Conservation (phyloP, 2,329 filamentous ascomycete species). For the Fusarium sp. region DNA sequence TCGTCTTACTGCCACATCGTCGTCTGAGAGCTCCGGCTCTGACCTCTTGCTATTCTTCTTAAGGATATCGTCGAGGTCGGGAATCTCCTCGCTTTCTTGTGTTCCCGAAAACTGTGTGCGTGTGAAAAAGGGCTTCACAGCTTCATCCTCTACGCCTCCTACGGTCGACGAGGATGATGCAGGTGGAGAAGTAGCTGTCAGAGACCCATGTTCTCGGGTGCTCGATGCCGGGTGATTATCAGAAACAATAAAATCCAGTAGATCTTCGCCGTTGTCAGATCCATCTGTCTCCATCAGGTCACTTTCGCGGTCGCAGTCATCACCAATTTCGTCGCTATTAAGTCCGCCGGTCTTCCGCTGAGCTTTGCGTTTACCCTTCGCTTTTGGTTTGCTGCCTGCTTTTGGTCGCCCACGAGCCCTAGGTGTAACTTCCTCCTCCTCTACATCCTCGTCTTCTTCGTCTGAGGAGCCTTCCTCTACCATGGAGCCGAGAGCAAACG, state of each 20-base stretch:
- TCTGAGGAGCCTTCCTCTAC: conserved; percentile 33
- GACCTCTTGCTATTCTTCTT: conserved; percentile 12
- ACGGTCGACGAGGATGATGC: conserved; percentile 38
- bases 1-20: conserved; percentile 36
- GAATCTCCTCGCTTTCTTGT: conserved; percentile 58
- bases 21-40: conserved; percentile 30
- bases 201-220: conserved; percentile 49
- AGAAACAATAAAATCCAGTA: conserved; percentile 69
- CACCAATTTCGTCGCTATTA: conserved; percentile 62
- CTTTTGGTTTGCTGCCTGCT: conserved; percentile 35
- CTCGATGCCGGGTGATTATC: conserved; percentile 59
- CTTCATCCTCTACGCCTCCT: conserved; percentile 17
- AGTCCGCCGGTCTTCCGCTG: conserved; percentile 49
- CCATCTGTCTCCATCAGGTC: conserved; percentile 61
- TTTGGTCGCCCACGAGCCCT: conserved; percentile 32
- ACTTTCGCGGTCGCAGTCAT: conserved; percentile 65
- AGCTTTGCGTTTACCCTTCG: conserved; percentile 41
- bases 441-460: conserved; percentile 37
- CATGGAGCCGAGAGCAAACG: conserved; percentile 29
- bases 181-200: conserved; percentile 44
- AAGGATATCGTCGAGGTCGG: conserved; percentile 52
- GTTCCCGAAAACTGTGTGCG: conserved; percentile 55
- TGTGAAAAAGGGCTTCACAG: conserved; percentile 53
- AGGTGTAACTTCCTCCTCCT: conserved; percentile 36
- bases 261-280: conserved; percentile 63